Evolutionary conservation across 331 rosid species (phyloP), one percentile per base, ranked within the genome.

Genomic region (Quercus tomentella): DNA sequence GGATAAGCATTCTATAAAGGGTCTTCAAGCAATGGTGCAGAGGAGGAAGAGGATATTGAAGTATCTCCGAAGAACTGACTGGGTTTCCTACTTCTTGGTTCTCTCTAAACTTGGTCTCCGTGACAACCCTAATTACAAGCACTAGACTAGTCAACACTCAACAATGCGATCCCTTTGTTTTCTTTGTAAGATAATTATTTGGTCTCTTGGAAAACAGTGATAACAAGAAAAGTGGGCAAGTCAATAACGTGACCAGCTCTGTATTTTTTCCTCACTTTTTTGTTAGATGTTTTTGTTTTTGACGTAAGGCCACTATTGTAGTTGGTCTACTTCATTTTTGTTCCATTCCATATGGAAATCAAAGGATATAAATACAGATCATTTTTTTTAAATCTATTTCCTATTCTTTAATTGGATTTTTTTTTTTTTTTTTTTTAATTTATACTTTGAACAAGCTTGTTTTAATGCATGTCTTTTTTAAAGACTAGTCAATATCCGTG

Each of bases 1-100:
- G 97, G 99, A 93, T 78, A 91, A 87, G 87, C 99, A 91, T 93
- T 92, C 97, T 77, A 89, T 87, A 1, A 91, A 95, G 82, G 97
- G 97, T 66, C 90, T 93, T 49, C 8, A 82, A 76, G 97, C 86
- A 76, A 93, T 95, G 99, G 97, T 95, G 84, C 93, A 93, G 84
- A 82, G 31, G 82, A 89, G 99, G 86, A 95, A 91, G 83, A 90
- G 80, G 82, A 79, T 95, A 67, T 80, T 95, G 82, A 91, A 91
- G 81, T 95, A 91, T 75, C 97, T 93, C 56, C 91, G 97, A 83
- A 86, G 92, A 89, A 90, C 94, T 30, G 97, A 95, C 84, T 92
- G 96, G 97, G 94, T 91, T 37, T 95, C 99, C 9, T 91, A 90
- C 85, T 89, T 94, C 81, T 86, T 93, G 20, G 94, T 93, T 66